Evolutionary conservation across 148 eudicot genomes (phyloP).

Genomic region (Silene latifolia): DNA sequence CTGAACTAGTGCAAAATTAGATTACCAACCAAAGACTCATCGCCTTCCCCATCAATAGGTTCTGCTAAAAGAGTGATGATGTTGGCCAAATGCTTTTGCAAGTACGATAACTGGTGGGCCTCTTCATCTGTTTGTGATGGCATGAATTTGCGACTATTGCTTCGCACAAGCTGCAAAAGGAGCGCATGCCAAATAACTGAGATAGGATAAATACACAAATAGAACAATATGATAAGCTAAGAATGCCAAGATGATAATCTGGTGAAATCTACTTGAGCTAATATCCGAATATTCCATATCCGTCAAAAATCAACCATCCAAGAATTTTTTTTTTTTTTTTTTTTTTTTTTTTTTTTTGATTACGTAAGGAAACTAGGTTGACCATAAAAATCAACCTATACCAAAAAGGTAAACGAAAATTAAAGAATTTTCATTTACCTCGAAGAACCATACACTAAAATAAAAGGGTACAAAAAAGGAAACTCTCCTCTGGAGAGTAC

Average conservation of each 20-base stretch:
- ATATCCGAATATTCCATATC: neutral
- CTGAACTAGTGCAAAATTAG: neutral
- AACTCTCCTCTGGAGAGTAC: too few relatives aligned
- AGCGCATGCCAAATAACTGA: conserved; percentile 2
- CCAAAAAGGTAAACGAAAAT: too few relatives aligned
- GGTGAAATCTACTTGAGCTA: neutral
- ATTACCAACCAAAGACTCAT: conserved; percentile 73
- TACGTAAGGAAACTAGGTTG: too few relatives aligned
- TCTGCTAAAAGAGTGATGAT: conserved; percentile 87
- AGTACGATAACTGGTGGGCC: conserved; percentile 91
- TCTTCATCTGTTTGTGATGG: conserved; percentile 99
- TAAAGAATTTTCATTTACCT: too few relatives aligned
- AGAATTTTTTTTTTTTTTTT: too few relatives aligned
- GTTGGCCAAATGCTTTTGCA: conserved; percentile 89
- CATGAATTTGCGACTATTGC: conserved; percentile 89
- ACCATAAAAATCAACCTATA: too few relatives aligned
- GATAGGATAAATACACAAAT: neutral
- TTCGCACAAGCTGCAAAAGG: conserved; percentile 78
- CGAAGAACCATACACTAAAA: too few relatives aligned
- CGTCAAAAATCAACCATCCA: neutral
- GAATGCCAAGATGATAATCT: neutral
- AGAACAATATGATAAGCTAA: neutral
- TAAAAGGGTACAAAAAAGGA: too few relatives aligned
- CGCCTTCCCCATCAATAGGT: conserved; percentile 72
- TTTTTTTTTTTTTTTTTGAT: too few relatives aligned